Evolutionary conservation across 2,329 filamentous ascomycete genomes (phyloP).

Genomic region (Biscogniauxia sp.): DNA sequence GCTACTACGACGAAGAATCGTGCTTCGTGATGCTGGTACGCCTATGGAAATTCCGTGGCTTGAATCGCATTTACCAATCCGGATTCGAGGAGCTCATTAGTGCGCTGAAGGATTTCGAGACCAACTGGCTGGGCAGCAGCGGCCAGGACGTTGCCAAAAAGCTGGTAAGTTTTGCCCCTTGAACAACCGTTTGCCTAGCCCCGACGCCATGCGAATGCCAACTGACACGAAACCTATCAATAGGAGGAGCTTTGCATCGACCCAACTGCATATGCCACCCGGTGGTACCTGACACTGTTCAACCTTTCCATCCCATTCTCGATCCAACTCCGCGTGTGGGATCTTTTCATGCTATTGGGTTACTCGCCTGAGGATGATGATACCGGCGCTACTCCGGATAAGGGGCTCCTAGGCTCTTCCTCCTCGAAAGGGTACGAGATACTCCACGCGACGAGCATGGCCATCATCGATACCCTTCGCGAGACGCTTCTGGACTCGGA

Average conservation of each 20-base stretch:
- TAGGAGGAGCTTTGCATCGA: constrained; percentile 76
- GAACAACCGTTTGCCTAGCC: no score
- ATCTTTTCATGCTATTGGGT: constrained; percentile 93
- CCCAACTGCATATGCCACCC: constrained; percentile 88
- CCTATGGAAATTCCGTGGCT: constrained; percentile 83
- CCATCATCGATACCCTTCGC: constrained; percentile 84
- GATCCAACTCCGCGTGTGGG: constrained; percentile 93
- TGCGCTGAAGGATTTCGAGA: constrained; percentile 81
- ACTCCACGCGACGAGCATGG: constrained; percentile 84
- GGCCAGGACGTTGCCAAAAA: constrained; percentile 70
- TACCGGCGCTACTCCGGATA: constrained; percentile 10
- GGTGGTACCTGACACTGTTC: constrained; percentile 97
- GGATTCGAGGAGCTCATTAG: constrained; percentile 87
- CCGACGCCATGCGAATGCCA: background rate
- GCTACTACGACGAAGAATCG: constrained; percentile 94
- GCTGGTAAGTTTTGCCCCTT: constrained; percentile 57
- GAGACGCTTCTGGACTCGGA: constrained; percentile 89
- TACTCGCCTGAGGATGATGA: constrained; percentile 51
- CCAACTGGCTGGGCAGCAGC: constrained; percentile 70
- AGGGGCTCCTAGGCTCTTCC: constrained; percentile 30
- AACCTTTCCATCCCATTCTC: constrained; percentile 95
- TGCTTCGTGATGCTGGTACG: constrained; percentile 96
- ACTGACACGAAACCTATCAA: constrained; percentile 11
- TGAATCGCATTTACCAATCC: constrained; percentile 78
- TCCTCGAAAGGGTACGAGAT: constrained; percentile 72